These are phyloP conservation scores for Talaromyces amestolkiae DNA, from an alignment of 2,329 filamentous ascomycete genomes.

Conservation along the genomic window DNA sequence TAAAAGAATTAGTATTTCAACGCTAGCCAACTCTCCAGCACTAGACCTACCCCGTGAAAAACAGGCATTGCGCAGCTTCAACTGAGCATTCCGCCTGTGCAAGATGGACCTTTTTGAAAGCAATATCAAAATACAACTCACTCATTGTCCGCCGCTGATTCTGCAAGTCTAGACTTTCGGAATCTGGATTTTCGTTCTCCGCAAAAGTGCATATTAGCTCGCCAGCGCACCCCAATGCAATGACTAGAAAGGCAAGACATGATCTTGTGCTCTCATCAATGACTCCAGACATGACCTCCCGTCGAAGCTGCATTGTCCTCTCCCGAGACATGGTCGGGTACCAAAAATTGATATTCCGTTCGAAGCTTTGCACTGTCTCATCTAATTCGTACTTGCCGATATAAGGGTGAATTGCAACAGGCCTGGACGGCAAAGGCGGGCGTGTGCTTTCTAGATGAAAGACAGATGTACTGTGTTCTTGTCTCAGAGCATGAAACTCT, in stretches of 20 bases:
- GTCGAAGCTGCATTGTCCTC: slow-evolving; percentile 37
- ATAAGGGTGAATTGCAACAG: slow-evolving; percentile 40
- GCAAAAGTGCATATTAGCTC: slow-evolving; percentile 39
- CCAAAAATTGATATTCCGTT: slow-evolving; percentile 53
- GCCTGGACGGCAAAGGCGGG: slow-evolving; percentile 30
- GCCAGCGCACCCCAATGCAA: slow-evolving; percentile 51
- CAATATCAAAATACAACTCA: slow-evolving; percentile 48
- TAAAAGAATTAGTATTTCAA: background rate
- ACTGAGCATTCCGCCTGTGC: slow-evolving; percentile 50
- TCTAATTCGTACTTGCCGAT: slow-evolving; percentile 45
- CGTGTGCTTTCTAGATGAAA: slow-evolving; percentile 51
- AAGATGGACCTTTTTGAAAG: slow-evolving; percentile 47
- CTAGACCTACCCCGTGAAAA: slow-evolving; percentile 48
- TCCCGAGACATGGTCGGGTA: slow-evolving; percentile 50
- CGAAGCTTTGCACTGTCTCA: slow-evolving; percentile 45
- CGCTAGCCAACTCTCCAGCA: background rate
- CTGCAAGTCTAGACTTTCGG: slow-evolving; percentile 32
- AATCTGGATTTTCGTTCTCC: slow-evolving; percentile 16
- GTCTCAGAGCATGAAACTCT: slow-evolving; percentile 43
- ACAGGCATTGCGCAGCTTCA: slow-evolving; percentile 50
- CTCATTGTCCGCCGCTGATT: slow-evolving; percentile 38
- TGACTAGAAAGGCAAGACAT: slow-evolving; percentile 48
- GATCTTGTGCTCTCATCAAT: slow-evolving; percentile 40
- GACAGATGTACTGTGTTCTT: slow-evolving; percentile 45
- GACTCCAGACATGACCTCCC: slow-evolving; percentile 34